Percentiles rank a stretch among this genome's conserved stretches.
These are phyloP conservation scores for Stereocaulon alpinum DNA, from an alignment of 495 filamentous ascomycete species.

Conservation along the genomic window DNA sequence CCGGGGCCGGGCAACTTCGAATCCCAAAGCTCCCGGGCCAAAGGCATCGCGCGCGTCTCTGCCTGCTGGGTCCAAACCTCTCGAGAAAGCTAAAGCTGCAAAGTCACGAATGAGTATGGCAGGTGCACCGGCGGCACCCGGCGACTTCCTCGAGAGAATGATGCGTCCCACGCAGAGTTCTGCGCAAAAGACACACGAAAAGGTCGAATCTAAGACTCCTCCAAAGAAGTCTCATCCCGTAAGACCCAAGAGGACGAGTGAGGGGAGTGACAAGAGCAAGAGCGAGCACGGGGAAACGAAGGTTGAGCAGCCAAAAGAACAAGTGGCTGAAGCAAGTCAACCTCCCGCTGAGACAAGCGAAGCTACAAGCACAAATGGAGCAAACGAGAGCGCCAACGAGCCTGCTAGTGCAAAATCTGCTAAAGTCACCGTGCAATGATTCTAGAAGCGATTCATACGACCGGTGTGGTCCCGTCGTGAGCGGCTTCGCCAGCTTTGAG, in stretches of 20 bases:
- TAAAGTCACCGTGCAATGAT: neutral
- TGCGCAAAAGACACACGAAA: slow-evolving; percentile 66
- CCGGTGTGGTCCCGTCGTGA: neutral
- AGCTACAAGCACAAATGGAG: slow-evolving; percentile 8
- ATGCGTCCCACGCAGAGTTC: slow-evolving; percentile 81
- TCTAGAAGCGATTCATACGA: neutral
- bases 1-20: slow-evolving; percentile 12
- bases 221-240: slow-evolving; percentile 23
- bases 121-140: slow-evolving; percentile 44
- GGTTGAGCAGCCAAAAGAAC: slow-evolving; percentile 9
- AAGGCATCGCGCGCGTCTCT: slow-evolving; percentile 36
- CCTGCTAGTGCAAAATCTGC: neutral
- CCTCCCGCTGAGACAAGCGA: slow-evolving; percentile 10
- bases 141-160: slow-evolving; percentile 81
- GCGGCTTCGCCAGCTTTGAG: neutral
- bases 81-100: slow-evolving; percentile 29
- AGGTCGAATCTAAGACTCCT: slow-evolving; percentile 40
- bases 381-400: neutral
- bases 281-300: slow-evolving; percentile 14
- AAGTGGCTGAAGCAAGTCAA: slow-evolving; percentile 7
- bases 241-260: slow-evolving; percentile 19
- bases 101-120: slow-evolving; percentile 34
- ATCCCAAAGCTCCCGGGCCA: slow-evolving; percentile 22
- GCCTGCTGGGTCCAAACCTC: slow-evolving; percentile 24
- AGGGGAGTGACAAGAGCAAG: slow-evolving; percentile 13